Evolutionary conservation across 2,329 filamentous ascomycete species (phyloP).

Genomic region (Beauveria caledonica): DNA sequence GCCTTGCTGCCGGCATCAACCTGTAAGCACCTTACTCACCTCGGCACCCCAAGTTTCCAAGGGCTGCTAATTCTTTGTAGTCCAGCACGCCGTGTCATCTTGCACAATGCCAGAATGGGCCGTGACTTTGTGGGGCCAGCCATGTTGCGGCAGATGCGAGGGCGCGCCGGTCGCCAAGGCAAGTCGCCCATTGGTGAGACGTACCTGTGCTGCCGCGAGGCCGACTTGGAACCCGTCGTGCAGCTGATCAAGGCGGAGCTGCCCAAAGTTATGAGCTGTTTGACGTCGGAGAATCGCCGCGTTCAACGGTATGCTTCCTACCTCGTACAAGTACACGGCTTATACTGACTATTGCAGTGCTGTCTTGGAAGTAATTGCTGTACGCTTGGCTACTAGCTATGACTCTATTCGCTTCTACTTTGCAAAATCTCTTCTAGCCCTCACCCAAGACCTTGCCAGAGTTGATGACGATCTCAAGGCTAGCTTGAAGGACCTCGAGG

Average conservation of each 20-base stretch:
- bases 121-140: conserved; percentile 68
- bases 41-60: neutral
- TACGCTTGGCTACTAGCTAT: conserved; percentile 56
- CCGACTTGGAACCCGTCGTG: conserved; percentile 60
- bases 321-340: neutral
- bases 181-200: conserved; percentile 73
- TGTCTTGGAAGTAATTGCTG: conserved; percentile 61
- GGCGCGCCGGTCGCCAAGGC: conserved; percentile 68
- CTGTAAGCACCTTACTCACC: conserved; percentile 29
- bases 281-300: conserved; percentile 58
- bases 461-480: conserved; percentile 47
- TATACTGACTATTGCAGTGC: conserved; percentile 40
- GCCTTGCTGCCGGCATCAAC: conserved; percentile 77
- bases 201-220: conserved; percentile 62
- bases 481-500: conserved; percentile 50
- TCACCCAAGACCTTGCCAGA: conserved; percentile 41
- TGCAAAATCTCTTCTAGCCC: conserved; percentile 56
- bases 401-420: conserved; percentile 62
- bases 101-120: conserved; percentile 69
- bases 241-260: conserved; percentile 65
- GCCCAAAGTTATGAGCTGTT: conserved; percentile 59
- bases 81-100: conserved; percentile 62
- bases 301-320: conserved; percentile 48
- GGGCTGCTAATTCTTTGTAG: conserved; percentile 19
- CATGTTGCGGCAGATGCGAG: conserved; percentile 75